phyloP scores from a whole-genome alignment of 2,329 filamentous ascomycete species.

The Ophioceras dolichostomum region DNA sequence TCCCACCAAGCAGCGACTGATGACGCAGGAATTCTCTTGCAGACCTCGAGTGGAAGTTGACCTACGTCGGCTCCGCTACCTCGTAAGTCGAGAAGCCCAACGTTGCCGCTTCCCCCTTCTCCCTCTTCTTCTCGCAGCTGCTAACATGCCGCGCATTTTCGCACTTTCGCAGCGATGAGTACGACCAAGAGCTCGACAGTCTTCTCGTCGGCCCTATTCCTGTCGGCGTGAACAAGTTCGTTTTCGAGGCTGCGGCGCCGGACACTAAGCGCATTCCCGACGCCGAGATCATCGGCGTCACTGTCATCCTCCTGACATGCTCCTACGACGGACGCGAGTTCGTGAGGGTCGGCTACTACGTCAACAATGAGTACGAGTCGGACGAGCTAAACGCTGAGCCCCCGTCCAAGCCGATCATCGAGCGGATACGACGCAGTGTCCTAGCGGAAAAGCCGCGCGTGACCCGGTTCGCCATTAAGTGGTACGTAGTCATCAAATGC shows the following conservation, averaged over 20 bases:
- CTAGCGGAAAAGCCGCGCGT: conserved; percentile 95
- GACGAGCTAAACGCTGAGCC: conserved; percentile 83
- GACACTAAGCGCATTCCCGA: conserved; percentile 84
- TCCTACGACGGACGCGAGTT: conserved; percentile 96
- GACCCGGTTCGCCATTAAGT: conserved; percentile 96
- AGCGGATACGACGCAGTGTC: conserved; percentile 84
- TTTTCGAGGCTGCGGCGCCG: conserved; percentile 91
- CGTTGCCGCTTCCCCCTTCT: conserved; percentile 7
- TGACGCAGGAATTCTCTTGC: conserved; percentile 9
- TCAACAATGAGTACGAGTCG: conserved; percentile 97
- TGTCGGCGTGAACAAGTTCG: conserved; percentile 95
- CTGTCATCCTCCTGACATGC: conserved; percentile 91
- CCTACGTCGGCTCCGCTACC: conserved; percentile 95
- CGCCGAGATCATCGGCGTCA: conserved; percentile 92
- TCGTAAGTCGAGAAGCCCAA: conserved; percentile 49
- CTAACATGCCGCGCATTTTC: neutral
- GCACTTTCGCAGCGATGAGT: conserved; percentile 56
- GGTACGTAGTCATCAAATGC: too few species aligned
- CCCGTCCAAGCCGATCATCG: conserved; percentile 81
- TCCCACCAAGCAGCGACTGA: neutral
- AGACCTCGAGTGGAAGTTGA: conserved; percentile 99
- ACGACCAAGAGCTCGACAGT: conserved; percentile 96
- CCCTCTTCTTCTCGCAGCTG: neutral
- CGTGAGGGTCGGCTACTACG: conserved; percentile 96
- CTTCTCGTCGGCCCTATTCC: conserved; percentile 96